Base-by-base conservation (phyloP, 768 basidiomycete species). In the Pulveroboletus sp. region DNA sequence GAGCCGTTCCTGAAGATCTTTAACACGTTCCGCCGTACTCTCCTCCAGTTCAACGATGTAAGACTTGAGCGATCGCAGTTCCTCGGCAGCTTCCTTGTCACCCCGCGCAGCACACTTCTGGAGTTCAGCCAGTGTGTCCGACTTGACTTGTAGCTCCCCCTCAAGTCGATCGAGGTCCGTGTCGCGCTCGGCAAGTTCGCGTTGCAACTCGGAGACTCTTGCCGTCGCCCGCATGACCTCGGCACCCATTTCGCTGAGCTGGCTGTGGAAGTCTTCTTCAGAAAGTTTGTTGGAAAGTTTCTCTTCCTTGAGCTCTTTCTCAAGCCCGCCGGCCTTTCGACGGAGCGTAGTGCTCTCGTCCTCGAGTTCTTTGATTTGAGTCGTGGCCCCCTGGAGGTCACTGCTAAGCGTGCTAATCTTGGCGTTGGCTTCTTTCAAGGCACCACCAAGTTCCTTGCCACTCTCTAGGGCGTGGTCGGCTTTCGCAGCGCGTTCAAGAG, bases 401-500 rank as follows among this genome's bases (percentile, higher is more conserved):
- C 72, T 71, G 59, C 78, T 77, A 37, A 84, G 68, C 43, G 75
- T 69, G 25, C 69, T 76, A 32, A 85, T 69, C 17, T 77, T 76
- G 47, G 82, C 75, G 51, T 88, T 85, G 17, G 84, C 85, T 34
- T 82, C 80, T 50, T 75, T 77, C 47, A 89, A 60, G 43, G 84
- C 84, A 0, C 78, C 78, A 2, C 86, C 88, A 1, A 89, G 72
- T 39, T 89, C 89, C 52, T 77, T 76, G 32, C 78, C 84, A 45
- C 71, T 78, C 62, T 81, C 84, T 43, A 90, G 68, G 12, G 79
- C 76, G 23, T 65, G 70, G 56, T 90, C 87, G 0, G 84, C 85
- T 58, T 84, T 84, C 52, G 74, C 73, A 0, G 80, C 81, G 29
- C 48, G 48, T 17, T 49, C 47, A 9, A 41, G 40, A 12, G 47